These are phyloP conservation scores for Didymella lethalis DNA, from an alignment of 2,329 filamentous ascomycete genomes.

Conservation along the genomic window DNA sequence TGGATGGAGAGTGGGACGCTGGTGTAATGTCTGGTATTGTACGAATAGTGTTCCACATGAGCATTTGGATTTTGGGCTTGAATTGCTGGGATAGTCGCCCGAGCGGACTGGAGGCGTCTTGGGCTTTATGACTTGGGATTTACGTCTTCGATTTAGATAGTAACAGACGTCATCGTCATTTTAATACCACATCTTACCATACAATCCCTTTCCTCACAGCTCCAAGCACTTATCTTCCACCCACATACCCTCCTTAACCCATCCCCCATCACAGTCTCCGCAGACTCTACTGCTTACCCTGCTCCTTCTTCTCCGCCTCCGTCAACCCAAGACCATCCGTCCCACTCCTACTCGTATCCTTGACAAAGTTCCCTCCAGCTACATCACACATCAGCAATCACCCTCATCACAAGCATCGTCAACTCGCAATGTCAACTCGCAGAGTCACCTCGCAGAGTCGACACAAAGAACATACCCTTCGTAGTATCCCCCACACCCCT, in stretches of 20 bases:
- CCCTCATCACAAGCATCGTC: too few relatives aligned
- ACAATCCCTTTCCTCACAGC: background rate
- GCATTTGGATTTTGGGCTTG: background rate
- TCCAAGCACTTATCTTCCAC: background rate
- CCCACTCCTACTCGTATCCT: conserved; percentile 39
- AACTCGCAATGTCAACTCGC: background rate
- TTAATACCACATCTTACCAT: background rate
- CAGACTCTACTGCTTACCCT: conserved; percentile 21
- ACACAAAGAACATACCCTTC: conserved; percentile 32
- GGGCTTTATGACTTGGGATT: background rate
- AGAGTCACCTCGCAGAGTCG: too few relatives aligned
- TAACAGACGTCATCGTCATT: background rate
- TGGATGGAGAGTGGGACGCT: conserved; percentile 2
- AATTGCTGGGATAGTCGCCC: background rate
- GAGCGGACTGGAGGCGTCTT: background rate
- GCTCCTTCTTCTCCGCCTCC: conserved; percentile 29
- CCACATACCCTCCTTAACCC: background rate
- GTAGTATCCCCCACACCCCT: conserved; percentile 47
- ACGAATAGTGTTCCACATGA: background rate
- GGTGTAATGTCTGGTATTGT: background rate
- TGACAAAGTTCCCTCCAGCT: conserved; percentile 43
- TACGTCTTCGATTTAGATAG: background rate
- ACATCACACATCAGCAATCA: conserved; percentile 14
- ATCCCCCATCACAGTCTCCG: background rate
- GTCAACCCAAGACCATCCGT: conserved; percentile 32